phyloP scores from a whole-genome alignment of 257 asterid genomes.

The Solanum lycopersicoides region DNA sequence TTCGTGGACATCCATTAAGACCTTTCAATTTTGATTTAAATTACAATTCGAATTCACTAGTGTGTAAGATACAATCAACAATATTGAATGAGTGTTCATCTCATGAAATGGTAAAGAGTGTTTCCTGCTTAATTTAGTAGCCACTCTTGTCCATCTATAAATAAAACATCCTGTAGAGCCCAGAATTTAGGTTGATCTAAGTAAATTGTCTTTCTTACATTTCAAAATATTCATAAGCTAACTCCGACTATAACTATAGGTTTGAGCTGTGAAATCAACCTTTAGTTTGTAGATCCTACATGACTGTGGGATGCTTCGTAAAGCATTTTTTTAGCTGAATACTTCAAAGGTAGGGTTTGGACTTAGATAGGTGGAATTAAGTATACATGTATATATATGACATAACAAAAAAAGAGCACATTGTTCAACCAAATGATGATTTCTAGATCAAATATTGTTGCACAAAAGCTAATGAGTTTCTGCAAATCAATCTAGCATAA shows the following conservation, averaged over 20 bases:
- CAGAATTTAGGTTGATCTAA: no score
- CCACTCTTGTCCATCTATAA: not conserved
- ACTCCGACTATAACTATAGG: no score
- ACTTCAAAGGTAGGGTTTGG: not conserved
- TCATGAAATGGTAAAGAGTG: not conserved
- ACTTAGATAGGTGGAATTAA: not conserved
- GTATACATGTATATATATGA: not conserved
- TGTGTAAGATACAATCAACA: no score
- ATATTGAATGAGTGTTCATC: no score
- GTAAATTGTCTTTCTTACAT: no score
- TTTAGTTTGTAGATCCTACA: no score
- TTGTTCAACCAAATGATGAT: not conserved
- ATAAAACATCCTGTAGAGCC: not conserved
- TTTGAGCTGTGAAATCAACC: no score
- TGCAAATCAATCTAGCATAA: not conserved
- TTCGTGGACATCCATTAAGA: no score
- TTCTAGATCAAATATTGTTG: not conserved
- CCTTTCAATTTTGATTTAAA: no score
- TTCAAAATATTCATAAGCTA: no score
- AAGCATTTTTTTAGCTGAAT: not conserved
- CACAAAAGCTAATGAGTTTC: not conserved
- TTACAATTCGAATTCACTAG: no score
- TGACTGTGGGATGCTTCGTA: not conserved
- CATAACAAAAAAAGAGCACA: not conserved
- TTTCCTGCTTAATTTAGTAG: not conserved